These are phyloP conservation scores for Cyberlindnera xishuangbannaensis DNA, from an alignment of 805 yeast species.

Conservation along the genomic window DNA sequence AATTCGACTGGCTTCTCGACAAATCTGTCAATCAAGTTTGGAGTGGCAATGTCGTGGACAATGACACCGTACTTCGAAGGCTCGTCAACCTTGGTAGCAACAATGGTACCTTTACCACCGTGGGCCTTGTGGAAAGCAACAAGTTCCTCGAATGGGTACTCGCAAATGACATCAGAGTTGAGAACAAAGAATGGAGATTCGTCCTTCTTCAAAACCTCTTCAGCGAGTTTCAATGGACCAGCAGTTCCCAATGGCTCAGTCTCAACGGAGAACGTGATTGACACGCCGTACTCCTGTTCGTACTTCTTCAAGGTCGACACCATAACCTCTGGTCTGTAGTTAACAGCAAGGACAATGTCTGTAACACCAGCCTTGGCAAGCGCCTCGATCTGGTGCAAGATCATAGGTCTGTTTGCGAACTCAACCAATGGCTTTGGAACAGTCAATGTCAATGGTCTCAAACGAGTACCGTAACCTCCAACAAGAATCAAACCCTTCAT, in stretches of 20 bases:
- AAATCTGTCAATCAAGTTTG: slow-evolving; percentile 95
- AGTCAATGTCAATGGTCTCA: slow-evolving; percentile 95
- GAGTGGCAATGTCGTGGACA: slow-evolving; percentile 92
- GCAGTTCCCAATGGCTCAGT: slow-evolving; percentile 99
- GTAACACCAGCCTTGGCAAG: slow-evolving; percentile 97
- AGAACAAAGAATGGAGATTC: slow-evolving; percentile 94
- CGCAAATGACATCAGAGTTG: slow-evolving; percentile 98
- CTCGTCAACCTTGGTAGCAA: slow-evolving; percentile 99
- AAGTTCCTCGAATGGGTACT: slow-evolving; percentile 92
- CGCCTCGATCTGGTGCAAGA: slow-evolving; percentile 96
- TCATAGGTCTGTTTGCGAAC: slow-evolving; percentile 99
- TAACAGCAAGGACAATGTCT: slow-evolving; percentile 96
- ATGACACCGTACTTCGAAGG: slow-evolving; percentile 99
- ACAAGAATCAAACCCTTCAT: slow-evolving; percentile 98
- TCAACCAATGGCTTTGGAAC: slow-evolving; percentile 96
- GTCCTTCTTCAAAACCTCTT: slow-evolving; percentile 87
- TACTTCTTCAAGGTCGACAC: slow-evolving; percentile 90
- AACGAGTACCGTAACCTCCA: slow-evolving; percentile 99
- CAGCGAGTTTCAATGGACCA: slow-evolving; percentile 98
- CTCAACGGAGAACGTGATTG: slow-evolving; percentile 95
- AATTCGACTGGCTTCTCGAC: slow-evolving; percentile 99
- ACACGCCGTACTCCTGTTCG: slow-evolving; percentile 91
- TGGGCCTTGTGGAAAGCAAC: slow-evolving; percentile 90
- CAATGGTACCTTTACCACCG: slow-evolving; percentile 98
- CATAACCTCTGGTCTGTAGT: slow-evolving; percentile 99